A percentile compares a stretch with the other conserved stretches of the same genome.
Conservation (phyloP, 192 early-diverging fungal species). For the Backusella macrospora region DNA sequence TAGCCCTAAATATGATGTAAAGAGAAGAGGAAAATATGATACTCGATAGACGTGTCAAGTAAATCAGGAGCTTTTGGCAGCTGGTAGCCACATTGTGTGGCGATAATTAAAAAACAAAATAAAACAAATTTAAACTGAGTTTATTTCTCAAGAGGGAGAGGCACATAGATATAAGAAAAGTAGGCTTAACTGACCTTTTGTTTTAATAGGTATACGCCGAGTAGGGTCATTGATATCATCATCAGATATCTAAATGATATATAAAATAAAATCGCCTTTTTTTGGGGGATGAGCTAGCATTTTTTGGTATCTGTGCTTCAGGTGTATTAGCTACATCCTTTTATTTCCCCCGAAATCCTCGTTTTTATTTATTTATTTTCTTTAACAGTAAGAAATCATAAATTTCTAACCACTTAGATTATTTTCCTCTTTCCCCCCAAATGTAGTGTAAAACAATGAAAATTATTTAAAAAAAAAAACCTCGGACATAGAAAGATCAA, state of each 20-base stretch:
- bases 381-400: too few species aligned
- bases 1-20: too few species aligned
- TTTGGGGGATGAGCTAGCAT: neutral
- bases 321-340: neutral
- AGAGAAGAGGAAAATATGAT: neutral
- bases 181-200: neutral
- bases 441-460: too few species aligned
- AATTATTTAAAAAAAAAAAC: neutral
- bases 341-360: neutral
- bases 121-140: constrained; percentile 10
- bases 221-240: neutral
- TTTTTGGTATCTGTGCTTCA: neutral
- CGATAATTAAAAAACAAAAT: neutral
- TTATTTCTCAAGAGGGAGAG: neutral
- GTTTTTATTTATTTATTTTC: too few species aligned
- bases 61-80: constrained; percentile 7
- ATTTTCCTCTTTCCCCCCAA: too few species aligned
- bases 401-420: too few species aligned
- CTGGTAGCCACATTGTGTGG: neutral
- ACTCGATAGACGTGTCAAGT: neutral
- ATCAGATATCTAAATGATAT: neutral
- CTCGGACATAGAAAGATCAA: too few species aligned
- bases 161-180: neutral
- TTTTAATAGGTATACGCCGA: neutral
- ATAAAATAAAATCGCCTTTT: neutral